These are phyloP conservation scores for Lactarius trivialis DNA, from an alignment of 768 basidiomycete genomes.

Conservation along the genomic window DNA sequence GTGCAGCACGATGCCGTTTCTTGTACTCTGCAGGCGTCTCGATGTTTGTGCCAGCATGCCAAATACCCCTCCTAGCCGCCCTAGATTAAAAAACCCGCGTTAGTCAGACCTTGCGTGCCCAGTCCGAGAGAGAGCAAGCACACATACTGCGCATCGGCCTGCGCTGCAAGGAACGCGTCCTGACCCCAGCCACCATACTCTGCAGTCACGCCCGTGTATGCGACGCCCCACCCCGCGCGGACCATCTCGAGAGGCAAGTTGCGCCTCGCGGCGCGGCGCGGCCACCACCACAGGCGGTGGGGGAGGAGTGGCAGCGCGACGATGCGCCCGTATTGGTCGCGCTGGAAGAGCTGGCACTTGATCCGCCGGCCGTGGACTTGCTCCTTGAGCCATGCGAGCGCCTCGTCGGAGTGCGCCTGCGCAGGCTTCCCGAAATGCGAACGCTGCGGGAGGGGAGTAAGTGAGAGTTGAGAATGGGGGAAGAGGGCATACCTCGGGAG, in stretches of 20 bases:
- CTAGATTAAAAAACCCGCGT: not conserved
- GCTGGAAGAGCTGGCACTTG: slow-evolving; percentile 63
- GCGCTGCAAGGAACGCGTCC: slow-evolving; percentile 53
- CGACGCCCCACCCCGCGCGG: slow-evolving; percentile 65
- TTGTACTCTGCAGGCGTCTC: slow-evolving; percentile 44
- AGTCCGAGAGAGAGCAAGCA: no score
- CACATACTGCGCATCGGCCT: slow-evolving; percentile 62
- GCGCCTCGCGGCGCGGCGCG: slow-evolving; percentile 34
- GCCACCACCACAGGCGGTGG: slow-evolving; percentile 44
- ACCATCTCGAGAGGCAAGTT: slow-evolving; percentile 65
- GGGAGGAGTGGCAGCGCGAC: slow-evolving; percentile 59
- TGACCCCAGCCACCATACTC: slow-evolving; percentile 70
- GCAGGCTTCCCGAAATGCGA: slow-evolving; percentile 78
- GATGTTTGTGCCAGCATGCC: slow-evolving; percentile 29
- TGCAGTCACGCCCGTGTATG: slow-evolving; percentile 72
- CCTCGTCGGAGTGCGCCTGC: slow-evolving; percentile 71
- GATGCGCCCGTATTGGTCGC: slow-evolving; percentile 80
- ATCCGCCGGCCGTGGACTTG: slow-evolving; percentile 52
- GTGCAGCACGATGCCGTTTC: slow-evolving; percentile 26
- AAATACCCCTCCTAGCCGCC: slow-evolving; percentile 34
- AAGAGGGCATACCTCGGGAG: slow-evolving; percentile 63
- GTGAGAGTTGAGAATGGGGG: not conserved
- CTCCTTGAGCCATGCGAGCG: slow-evolving; percentile 61
- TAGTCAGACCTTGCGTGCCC: no score
- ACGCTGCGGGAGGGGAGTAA: slow-evolving; percentile 38